Evolutionary conservation across 2,329 filamentous ascomycete species (phyloP).

Genomic region (Cordyceps cateniannulata): DNA sequence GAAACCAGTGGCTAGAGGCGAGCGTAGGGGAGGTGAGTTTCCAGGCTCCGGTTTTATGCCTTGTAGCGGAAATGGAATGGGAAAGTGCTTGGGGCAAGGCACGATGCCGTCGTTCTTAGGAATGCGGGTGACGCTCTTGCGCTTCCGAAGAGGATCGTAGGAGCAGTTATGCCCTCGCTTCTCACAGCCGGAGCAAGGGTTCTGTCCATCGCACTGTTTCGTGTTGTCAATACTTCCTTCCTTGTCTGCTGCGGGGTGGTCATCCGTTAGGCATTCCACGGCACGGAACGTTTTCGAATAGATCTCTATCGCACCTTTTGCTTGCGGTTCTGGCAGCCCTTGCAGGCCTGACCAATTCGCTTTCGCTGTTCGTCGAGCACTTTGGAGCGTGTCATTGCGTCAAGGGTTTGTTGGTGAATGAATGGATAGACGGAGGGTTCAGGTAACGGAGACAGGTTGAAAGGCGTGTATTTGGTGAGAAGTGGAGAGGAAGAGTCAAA

Average conservation of each 20-base stretch:
- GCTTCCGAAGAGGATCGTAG: slow-evolving; percentile 27
- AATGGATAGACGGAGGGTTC: background rate
- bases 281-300: no score
- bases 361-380: slow-evolving; percentile 54
- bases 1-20: background rate
- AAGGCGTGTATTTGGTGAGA: background rate
- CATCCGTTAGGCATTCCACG: no score
- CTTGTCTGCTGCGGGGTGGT: no score
- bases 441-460: background rate
- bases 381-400: slow-evolving; percentile 45
- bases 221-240: background rate
- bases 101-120: background rate
- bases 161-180: slow-evolving; percentile 43
- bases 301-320: slow-evolving; percentile 47
- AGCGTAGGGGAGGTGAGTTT: background rate
- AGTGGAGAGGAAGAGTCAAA: background rate
- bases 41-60: background rate
- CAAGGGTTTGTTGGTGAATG: no score
- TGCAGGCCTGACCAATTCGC: slow-evolving; percentile 57
- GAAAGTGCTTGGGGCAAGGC: background rate
- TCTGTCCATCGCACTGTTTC: slow-evolving; percentile 51
- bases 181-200: slow-evolving; percentile 51
- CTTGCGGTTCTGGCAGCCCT: slow-evolving; percentile 59
- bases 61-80: background rate
- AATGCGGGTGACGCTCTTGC: background rate